These are phyloP conservation scores for Hemisphaericaspora lyxosophila DNA, from an alignment of 1,139 yeast genomes.

Conservation along the genomic window DNA sequence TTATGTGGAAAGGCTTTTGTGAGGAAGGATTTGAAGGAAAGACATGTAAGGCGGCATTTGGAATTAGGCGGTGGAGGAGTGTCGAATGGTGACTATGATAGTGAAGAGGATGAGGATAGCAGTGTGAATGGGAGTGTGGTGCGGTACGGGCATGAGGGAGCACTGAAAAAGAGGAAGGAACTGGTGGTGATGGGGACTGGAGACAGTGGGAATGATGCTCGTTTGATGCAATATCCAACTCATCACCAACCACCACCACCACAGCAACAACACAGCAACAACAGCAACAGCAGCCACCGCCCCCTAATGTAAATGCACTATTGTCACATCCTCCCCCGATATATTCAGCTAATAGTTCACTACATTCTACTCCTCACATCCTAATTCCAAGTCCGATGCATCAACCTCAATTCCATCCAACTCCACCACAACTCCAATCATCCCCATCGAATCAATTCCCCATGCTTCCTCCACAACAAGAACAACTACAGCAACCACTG, in stretches of 20 bases:
- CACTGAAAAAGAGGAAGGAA: background rate
- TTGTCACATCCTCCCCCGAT: background rate
- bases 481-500: background rate
- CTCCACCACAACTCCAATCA: background rate
- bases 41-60: constrained; percentile 39
- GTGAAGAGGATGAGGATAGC: background rate
- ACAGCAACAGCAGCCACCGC: too few species aligned
- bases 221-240: background rate
- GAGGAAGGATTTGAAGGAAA: constrained; percentile 38
- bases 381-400: constrained; percentile 1
- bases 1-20: constrained; percentile 43
- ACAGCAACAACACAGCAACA: constrained; percentile 4
- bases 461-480: background rate
- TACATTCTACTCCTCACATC: constrained; percentile 1
- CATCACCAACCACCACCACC: constrained; percentile 1
- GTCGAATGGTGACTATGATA: too few species aligned
- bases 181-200: background rate
- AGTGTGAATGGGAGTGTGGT: background rate
- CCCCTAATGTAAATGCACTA: background rate
- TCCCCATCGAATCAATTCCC: background rate
- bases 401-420: background rate
- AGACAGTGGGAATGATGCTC: background rate
- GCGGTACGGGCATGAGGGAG: background rate
- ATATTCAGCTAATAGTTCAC: background rate
- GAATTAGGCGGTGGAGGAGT: constrained; percentile 10